phyloP scores from a whole-genome alignment of 2,329 filamentous ascomycete species.

The Orbilia quercus region DNA sequence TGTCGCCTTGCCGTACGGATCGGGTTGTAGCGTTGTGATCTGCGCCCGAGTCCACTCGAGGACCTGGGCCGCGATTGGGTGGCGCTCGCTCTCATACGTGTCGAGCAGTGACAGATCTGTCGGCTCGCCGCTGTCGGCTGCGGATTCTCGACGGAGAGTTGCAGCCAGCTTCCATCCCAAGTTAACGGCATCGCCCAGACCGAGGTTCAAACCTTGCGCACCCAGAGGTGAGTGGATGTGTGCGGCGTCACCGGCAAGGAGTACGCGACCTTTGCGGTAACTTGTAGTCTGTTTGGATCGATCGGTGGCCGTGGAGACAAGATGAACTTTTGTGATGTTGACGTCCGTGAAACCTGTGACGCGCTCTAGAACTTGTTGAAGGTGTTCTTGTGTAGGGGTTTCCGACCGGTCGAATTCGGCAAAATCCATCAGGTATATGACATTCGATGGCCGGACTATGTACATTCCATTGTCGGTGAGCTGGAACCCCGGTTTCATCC shows the following conservation, averaged over 20 bases:
- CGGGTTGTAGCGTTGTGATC: conserved; percentile 61
- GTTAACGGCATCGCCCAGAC: conserved; percentile 74
- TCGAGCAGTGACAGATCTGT: conserved; percentile 27
- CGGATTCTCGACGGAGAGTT: conserved; percentile 57
- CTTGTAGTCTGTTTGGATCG: conserved; percentile 79
- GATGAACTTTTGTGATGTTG: conserved; percentile 58
- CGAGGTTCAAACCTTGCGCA: conserved; percentile 82
- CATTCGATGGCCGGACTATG: conserved; percentile 59
- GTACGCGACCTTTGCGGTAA: conserved; percentile 76
- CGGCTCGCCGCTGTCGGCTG: neutral
- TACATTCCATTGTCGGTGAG: conserved; percentile 61
- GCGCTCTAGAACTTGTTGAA: conserved; percentile 60
- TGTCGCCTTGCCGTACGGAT: conserved; percentile 60
- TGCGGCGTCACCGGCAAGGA: conserved; percentile 79
- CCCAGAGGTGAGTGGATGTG: conserved; percentile 83
- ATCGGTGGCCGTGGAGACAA: conserved; percentile 67
- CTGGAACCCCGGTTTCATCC: conserved; percentile 61
- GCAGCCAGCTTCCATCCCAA: conserved; percentile 68
- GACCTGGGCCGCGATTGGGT: neutral
- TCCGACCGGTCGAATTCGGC: conserved; percentile 50
- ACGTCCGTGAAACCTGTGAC: conserved; percentile 53
- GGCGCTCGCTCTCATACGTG: conserved; percentile 57
- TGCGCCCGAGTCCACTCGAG: conserved; percentile 57
- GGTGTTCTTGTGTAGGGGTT: conserved; percentile 58
- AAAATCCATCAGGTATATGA: conserved; percentile 59